Evolutionary conservation across 805 yeast species (phyloP).

Genomic region (Yarrowia sp.): DNA sequence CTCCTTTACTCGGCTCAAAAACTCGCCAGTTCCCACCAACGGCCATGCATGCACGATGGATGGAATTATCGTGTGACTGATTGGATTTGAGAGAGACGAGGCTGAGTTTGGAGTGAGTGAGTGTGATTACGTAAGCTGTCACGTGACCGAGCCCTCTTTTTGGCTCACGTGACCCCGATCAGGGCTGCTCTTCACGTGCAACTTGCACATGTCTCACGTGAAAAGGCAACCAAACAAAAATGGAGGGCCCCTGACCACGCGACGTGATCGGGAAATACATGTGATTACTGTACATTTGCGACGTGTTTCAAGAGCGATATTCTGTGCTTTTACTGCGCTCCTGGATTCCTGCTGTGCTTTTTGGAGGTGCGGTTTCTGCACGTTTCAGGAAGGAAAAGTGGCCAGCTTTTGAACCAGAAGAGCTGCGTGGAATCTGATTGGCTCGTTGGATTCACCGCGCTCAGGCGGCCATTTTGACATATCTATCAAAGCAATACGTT

Average conservation of each 20-base stretch:
- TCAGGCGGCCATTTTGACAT: background rate
- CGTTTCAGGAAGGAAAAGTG: no score
- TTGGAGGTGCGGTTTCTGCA: no score
- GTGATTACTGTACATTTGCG: background rate
- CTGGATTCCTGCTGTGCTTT: background rate
- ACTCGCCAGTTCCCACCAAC: background rate
- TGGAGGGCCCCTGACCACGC: background rate
- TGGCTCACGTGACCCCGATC: background rate
- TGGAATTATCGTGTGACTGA: conserved; percentile 17
- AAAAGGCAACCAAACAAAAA: background rate
- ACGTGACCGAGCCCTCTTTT: background rate
- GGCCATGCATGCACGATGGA: conserved; percentile 3
- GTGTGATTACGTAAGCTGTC: conserved; percentile 11
- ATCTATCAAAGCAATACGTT: no score
- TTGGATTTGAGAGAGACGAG: background rate
- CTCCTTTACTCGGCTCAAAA: no score
- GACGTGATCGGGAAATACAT: background rate
- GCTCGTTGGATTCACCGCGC: background rate
- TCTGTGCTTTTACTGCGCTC: background rate
- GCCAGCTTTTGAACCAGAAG: no score
- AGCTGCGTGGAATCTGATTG: no score
- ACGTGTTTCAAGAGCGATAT: conserved; percentile 13
- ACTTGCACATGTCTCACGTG: background rate
- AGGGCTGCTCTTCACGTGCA: conserved; percentile 1
- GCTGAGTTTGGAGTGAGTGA: no score